Percentiles rank a stretch among this genome's conserved stretches.
These are phyloP conservation scores for Tylopilus felleus DNA, from an alignment of 768 basidiomycete species.

Conservation along the genomic window DNA sequence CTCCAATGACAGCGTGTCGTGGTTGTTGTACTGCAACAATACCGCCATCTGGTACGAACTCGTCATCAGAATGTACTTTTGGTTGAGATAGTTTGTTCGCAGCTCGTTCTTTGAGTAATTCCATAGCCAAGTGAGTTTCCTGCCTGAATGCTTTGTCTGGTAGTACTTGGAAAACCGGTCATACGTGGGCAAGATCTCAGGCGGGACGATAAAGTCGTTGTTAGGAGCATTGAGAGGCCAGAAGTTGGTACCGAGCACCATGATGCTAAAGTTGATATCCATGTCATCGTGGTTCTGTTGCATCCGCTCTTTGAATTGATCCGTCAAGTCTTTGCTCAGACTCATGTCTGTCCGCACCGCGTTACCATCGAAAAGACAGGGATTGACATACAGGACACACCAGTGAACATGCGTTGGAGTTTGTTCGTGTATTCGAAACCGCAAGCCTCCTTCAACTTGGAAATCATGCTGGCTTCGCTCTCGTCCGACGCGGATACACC, in stretches of 20 bases:
- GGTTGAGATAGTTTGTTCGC: conserved; percentile 85
- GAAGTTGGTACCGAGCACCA: conserved; percentile 93
- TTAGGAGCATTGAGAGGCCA: conserved; percentile 87
- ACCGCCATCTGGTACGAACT: conserved; percentile 95
- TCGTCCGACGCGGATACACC: conserved; percentile 93
- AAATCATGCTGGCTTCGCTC: conserved; percentile 96
- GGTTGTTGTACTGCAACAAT: conserved; percentile 89
- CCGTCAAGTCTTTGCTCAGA: conserved; percentile 91
- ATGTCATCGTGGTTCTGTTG: conserved; percentile 80
- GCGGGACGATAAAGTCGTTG: conserved; percentile 86
- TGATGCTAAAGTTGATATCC: conserved; percentile 87
- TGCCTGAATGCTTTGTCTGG: conserved; percentile 88
- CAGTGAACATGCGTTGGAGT: conserved; percentile 94
- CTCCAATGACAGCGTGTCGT: conserved; percentile 78
- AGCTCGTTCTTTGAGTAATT: conserved; percentile 97
- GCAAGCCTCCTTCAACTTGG: conserved; percentile 93
- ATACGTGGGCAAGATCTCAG: conserved; percentile 83
- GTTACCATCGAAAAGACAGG: conserved; percentile 1
- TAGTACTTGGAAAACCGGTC: conserved; percentile 93
- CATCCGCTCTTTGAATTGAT: conserved; percentile 93
- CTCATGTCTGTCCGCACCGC: conserved; percentile 72
- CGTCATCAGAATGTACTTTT: conserved; percentile 95
- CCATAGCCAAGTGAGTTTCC: conserved; percentile 98
- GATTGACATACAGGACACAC: conserved; percentile 37
- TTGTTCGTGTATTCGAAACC: conserved; percentile 98